These are phyloP conservation scores for Sapria himalayana DNA, from an alignment of 345 rosid species.

Conservation along the genomic window DNA sequence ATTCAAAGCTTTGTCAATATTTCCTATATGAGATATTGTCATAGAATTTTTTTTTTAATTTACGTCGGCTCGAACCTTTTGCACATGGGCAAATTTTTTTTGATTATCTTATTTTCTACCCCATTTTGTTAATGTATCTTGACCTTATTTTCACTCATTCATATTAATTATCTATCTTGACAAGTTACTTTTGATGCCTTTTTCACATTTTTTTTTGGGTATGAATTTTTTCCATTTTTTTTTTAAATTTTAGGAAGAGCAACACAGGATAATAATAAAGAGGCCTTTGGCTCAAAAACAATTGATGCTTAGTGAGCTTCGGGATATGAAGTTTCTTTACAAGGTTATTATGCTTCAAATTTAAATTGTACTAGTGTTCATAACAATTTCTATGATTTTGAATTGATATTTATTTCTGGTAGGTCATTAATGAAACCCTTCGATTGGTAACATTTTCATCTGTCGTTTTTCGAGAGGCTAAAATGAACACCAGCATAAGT, in stretches of 20 bases:
- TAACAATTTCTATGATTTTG: not conserved
- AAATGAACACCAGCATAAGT: constrained; percentile 24
- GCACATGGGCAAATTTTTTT: no score
- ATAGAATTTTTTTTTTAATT: no score
- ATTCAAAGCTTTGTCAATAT: no score
- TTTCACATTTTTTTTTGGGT: not conserved
- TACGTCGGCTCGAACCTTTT: no score
- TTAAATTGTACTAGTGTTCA: no score
- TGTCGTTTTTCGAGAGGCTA: constrained; percentile 61
- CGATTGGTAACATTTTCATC: constrained; percentile 56
- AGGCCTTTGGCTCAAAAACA: constrained; percentile 24
- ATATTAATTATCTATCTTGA: no score
- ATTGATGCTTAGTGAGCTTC: constrained; percentile 41
- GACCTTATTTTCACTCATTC: no score
- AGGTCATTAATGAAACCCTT: constrained; percentile 83
- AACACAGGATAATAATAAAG: constrained; percentile 28
- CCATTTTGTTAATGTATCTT: no score
- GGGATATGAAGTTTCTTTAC: constrained; percentile 58
- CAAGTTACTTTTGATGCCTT: no score
- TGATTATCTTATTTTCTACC: no score
- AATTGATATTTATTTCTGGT: not conserved
- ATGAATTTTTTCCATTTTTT: constrained; percentile 2
- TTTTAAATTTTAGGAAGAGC: constrained; percentile 30
- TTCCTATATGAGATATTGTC: no score
- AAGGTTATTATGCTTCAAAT: no score